These are phyloP conservation scores for Citrus maxima DNA, from an alignment of 345 rosid genomes.

Conservation along the genomic window DNA sequence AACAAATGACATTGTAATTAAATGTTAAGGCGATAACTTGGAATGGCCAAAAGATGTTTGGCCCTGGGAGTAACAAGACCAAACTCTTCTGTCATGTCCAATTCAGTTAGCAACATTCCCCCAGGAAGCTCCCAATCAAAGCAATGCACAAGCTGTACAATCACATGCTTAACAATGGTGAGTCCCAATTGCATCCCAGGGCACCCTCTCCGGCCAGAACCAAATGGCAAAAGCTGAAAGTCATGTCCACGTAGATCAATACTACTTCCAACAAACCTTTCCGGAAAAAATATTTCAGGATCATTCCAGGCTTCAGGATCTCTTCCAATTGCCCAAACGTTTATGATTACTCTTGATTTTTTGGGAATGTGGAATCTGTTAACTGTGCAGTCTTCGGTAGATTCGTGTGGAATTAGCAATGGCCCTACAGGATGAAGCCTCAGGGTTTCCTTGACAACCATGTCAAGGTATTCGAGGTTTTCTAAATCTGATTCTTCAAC, in stretches of 20 bases:
- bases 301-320: slow-evolving; percentile 34
- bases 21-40: neutral
- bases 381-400: slow-evolving; percentile 17
- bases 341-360: slow-evolving; percentile 9
- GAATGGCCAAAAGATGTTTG: slow-evolving; percentile 13
- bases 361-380: slow-evolving; percentile 32
- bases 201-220: neutral
- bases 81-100: slow-evolving; percentile 47
- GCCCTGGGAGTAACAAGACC: slow-evolving; percentile 32
- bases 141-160: slow-evolving; percentile 53
- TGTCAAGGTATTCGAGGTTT: slow-evolving; percentile 29
- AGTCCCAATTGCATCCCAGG: slow-evolving; percentile 35
- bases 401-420: slow-evolving; percentile 4
- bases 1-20: neutral
- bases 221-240: neutral
- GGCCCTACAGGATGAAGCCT: slow-evolving; percentile 28
- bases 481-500: slow-evolving; percentile 47
- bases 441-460: slow-evolving; percentile 45
- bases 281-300: slow-evolving; percentile 35
- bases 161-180: slow-evolving; percentile 20
- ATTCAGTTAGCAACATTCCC: slow-evolving; percentile 12
- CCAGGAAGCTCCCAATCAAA: slow-evolving; percentile 48
- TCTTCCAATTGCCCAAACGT: slow-evolving; percentile 34
- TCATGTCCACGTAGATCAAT: neutral
- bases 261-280: slow-evolving; percentile 8